Evolutionary conservation across 176 grass and related monocot species (phyloP), one percentile per base, ranked within the genome.

Genomic region (Zoysia pacifica): DNA sequence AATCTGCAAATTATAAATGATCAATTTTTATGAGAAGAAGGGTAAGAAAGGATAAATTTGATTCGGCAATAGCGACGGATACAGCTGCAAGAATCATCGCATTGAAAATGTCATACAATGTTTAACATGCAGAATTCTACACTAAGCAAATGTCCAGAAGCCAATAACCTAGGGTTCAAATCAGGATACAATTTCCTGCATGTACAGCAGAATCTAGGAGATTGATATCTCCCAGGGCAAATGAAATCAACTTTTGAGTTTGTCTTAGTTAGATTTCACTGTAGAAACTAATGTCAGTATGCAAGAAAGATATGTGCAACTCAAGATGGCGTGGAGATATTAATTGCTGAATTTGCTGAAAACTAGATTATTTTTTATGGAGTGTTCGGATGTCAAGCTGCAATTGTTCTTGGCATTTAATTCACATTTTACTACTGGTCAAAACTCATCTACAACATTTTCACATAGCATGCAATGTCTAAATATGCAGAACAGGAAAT

Each of bases 1-100:
- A 89, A 99, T 89, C 96, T 99, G 84, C 74, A 93, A 81, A 80
- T 60, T 73, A 55, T 55, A 73, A 38, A 72, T 60, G 15, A 63
- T 69, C 46, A 86, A 55, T 12, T 72, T 48, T 72, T 74, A 69
- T 77, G 44, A 83, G 43, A 75, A 74, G 76, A 41, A 69, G 6
- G 8, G 71, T 59, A 83, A 59, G 9, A 28, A 69, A 63, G 11
- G 43, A 61, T 8, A 76, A 64, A 73, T 1, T 72, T 59, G 50
- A 59, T 65, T 6, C 13, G 37, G 16, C 53, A 8, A 41, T 28
- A 52, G 14, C 41, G 18, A 3, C 54, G 16, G n/a, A 38, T 54
- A 67, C 47, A 35, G 42, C 52, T 10, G 18, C 36, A 66, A 79
- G 28, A 6, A 54, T 51, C 75, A 51, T 60, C 38, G 42, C 20